These are phyloP conservation scores for Aechmea fasciata DNA, from an alignment of 176 grass and related monocot species.

Conservation along the genomic window DNA sequence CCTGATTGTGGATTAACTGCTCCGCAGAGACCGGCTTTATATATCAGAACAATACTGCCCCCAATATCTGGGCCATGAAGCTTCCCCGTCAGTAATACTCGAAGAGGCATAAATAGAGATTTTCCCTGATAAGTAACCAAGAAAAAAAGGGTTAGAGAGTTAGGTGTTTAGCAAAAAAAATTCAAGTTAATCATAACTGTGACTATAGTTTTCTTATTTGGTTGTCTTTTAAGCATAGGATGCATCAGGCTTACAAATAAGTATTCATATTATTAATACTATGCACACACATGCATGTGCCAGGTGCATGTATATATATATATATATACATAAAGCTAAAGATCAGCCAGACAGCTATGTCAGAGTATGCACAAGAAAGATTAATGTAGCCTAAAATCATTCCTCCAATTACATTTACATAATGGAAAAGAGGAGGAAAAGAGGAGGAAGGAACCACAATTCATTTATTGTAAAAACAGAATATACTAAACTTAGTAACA, in stretches of 20 bases:
- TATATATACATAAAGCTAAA: conserved; percentile 9
- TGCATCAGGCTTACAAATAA: neutral
- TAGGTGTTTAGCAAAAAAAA: conserved; percentile 1
- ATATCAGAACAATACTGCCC: conserved; percentile 50
- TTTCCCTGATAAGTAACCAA: conserved; percentile 49
- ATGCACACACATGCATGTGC: neutral
- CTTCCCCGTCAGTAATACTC: conserved; percentile 74
- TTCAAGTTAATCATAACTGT: neutral
- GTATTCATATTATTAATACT: conserved; percentile 8
- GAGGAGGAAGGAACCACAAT: neutral
- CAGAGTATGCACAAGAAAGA: too few relatives aligned
- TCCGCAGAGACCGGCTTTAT: conserved; percentile 61
- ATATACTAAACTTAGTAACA: neutral
- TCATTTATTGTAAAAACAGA: too few relatives aligned
- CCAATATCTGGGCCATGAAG: conserved; percentile 86
- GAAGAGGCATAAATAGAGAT: conserved; percentile 72
- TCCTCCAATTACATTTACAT: too few relatives aligned
- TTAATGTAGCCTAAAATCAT: too few relatives aligned
- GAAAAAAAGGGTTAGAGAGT: neutral
- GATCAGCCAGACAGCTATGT: neutral
- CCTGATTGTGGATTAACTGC: conserved; percentile 39
- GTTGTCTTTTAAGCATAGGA: neutral
- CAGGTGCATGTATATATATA: conserved; percentile 2
- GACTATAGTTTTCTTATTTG: neutral
- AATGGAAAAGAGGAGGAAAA: conserved; percentile 18